Percentiles rank a stretch among this genome's conserved stretches.
Evolutionary conservation across 176 grass and related monocot genomes (phyloP).

Genomic region (Phyllostachys edulis): DNA sequence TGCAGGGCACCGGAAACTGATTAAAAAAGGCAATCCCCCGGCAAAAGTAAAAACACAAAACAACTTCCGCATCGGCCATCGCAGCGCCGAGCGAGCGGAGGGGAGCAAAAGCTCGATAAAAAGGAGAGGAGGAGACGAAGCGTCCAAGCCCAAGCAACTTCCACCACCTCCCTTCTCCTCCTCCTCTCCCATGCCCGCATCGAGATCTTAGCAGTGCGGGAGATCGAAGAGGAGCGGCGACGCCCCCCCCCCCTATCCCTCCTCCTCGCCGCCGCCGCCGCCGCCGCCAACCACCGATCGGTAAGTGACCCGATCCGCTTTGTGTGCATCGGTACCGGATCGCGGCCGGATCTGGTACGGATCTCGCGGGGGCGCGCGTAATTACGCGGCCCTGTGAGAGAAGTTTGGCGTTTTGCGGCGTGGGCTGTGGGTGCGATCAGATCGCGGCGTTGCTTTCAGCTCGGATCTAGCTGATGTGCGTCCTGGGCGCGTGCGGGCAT

Average conservation of each 20-base stretch:
- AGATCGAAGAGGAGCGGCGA: constrained; percentile 43
- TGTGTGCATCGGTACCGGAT: constrained; percentile 31
- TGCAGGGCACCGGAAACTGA: constrained; percentile 32
- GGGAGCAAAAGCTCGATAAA: constrained; percentile 57
- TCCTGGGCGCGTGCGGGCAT: neutral
- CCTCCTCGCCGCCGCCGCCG: constrained; percentile 5
- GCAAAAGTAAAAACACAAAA: constrained; percentile 44
- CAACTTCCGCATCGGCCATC: constrained; percentile 46
- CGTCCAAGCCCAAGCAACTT: constrained; percentile 57
- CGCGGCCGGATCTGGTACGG: constrained; percentile 56
- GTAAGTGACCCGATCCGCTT: constrained; percentile 35
- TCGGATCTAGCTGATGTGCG: constrained; percentile 48
- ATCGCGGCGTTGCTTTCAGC: constrained; percentile 52
- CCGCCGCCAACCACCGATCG: constrained; percentile 37
- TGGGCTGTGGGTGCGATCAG: neutral
- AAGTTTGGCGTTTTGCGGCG: constrained; percentile 22
- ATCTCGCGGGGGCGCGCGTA: constrained; percentile 37
- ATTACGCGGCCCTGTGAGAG: constrained; percentile 25
- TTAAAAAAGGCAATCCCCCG: constrained; percentile 38
- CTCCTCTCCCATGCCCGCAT: constrained; percentile 35
- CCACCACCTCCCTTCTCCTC: neutral
- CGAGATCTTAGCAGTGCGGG: constrained; percentile 52
- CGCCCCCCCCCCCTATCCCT: constrained; percentile 37
- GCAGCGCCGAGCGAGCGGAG: constrained; percentile 38
- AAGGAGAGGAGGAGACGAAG: constrained; percentile 55